Conservation (phyloP, 2,329 filamentous ascomycete species). For the Ilyonectria sp. region DNA sequence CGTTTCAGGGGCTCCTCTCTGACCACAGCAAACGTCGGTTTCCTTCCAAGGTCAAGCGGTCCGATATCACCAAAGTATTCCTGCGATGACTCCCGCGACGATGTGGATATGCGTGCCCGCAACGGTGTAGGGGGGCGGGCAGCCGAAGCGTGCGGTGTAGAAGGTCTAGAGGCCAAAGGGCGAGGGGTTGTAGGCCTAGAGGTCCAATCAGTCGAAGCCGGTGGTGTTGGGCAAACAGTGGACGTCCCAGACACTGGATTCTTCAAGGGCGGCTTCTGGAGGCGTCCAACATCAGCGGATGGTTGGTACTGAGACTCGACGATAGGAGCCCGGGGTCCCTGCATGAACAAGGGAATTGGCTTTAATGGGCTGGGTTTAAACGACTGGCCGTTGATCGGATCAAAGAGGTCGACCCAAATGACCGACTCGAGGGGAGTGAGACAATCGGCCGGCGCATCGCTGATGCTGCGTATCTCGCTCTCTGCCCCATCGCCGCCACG, state of each 20-base stretch:
- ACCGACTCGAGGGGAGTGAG: constrained; percentile 49
- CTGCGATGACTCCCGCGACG: constrained; percentile 2
- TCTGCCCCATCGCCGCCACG: constrained; percentile 21
- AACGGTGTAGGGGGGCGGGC: constrained; percentile 15
- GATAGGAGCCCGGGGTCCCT: constrained; percentile 42
- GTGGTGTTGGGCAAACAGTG: constrained; percentile 11
- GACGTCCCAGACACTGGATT: constrained; percentile 25
- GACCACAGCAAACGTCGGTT: constrained; percentile 45
- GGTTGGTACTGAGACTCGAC: constrained; percentile 24
- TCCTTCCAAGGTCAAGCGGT: constrained; percentile 30
- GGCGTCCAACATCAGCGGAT: constrained; percentile 31
- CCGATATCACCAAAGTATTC: constrained; percentile 18
- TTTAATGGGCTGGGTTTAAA: constrained; percentile 67
- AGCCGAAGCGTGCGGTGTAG: constrained; percentile 6
- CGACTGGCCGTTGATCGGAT: constrained; percentile 62
- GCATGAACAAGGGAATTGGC: constrained; percentile 66
- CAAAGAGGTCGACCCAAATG: constrained; percentile 66
- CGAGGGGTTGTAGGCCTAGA: constrained; percentile 6
- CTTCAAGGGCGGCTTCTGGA: constrained; percentile 29
- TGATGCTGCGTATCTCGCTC: constrained; percentile 19
- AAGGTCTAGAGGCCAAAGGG: background rate
- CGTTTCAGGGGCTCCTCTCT: constrained; percentile 58
- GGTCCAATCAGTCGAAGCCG: constrained; percentile 5
- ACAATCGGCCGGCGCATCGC: constrained; percentile 33
- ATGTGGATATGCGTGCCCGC: constrained; percentile 12